phyloP scores from a whole-genome alignment of 805 yeast species.

The Yamadazyma kitorensis region DNA sequence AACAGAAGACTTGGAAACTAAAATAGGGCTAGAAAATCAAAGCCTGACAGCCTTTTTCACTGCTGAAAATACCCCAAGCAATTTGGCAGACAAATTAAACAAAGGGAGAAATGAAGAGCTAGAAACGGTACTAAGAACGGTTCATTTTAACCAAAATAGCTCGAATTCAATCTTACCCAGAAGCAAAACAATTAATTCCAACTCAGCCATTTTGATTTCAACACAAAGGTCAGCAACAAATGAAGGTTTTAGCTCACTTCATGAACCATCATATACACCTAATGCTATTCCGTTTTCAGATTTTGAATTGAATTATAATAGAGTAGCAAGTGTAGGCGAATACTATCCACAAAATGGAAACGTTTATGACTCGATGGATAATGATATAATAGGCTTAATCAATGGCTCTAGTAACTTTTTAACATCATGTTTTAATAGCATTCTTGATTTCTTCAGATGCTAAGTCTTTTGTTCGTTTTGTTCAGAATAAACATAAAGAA shows the following conservation, averaged over 20 bases:
- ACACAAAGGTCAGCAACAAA: neutral
- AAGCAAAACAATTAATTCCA: constrained; percentile 1
- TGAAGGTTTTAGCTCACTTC: neutral
- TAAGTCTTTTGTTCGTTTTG: constrained; percentile 9
- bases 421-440: constrained; percentile 13
- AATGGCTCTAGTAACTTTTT: constrained; percentile 13
- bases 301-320: constrained; percentile 1
- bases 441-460: constrained; percentile 17
- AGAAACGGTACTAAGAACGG: constrained; percentile 1
- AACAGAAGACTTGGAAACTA: too few species aligned
- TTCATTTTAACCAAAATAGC: constrained; percentile 6
- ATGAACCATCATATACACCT: constrained; percentile 8
- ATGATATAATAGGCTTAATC: constrained; percentile 9
- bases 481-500: neutral
- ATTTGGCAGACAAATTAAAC: neutral
- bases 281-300: constrained; percentile 12
- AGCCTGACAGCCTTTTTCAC: constrained; percentile 4
- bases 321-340: constrained; percentile 3
- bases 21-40: neutral
- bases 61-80: constrained; percentile 1
- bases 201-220: constrained; percentile 1
- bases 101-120: neutral
- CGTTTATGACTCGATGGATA: constrained; percentile 10
- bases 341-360: too few species aligned
- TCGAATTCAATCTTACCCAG: constrained; percentile 6